These are phyloP conservation scores for Favolaschia claudopus DNA, from an alignment of 768 basidiomycete genomes.

Conservation along the genomic window DNA sequence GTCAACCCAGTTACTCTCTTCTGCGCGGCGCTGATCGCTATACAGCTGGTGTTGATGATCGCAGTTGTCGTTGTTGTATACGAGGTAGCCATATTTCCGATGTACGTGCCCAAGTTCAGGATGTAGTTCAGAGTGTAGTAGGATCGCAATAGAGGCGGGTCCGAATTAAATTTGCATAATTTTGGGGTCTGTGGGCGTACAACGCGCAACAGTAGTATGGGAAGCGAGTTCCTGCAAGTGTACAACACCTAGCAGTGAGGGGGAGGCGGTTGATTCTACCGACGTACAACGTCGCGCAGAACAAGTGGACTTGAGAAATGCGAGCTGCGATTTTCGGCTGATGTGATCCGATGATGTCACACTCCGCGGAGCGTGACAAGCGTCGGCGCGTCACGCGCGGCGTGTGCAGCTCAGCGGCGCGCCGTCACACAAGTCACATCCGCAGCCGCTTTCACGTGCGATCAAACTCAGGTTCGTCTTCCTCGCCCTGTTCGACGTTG, in stretches of 20 bases:
- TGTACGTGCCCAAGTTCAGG: too few relatives aligned
- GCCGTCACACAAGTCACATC: too few relatives aligned
- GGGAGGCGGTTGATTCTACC: too few relatives aligned
- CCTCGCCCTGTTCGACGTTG: not conserved
- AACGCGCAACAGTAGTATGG: too few relatives aligned
- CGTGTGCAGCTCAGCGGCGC: not conserved
- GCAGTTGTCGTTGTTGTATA: not conserved
- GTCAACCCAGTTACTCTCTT: not conserved
- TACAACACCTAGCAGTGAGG: not conserved
- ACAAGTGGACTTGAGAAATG: not conserved
- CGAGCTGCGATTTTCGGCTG: not conserved
- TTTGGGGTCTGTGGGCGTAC: too few relatives aligned
- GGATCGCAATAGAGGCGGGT: too few relatives aligned
- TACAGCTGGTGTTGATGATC: slow-evolving; percentile 12
- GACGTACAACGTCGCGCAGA: too few relatives aligned
- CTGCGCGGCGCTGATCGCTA: slow-evolving; percentile 4
- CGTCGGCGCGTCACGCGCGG: slow-evolving; percentile 18
- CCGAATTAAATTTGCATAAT: too few relatives aligned
- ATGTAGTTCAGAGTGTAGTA: too few relatives aligned
- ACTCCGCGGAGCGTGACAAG: slow-evolving; percentile 11
- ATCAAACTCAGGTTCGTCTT: too few relatives aligned
- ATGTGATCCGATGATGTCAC: not conserved
- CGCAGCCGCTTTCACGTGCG: too few relatives aligned
- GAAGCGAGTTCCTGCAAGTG: too few relatives aligned
- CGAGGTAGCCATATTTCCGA: slow-evolving; percentile 1